Conservation (phyloP, 176 grass and related monocot genomes). For the Oryza coarctata region DNA sequence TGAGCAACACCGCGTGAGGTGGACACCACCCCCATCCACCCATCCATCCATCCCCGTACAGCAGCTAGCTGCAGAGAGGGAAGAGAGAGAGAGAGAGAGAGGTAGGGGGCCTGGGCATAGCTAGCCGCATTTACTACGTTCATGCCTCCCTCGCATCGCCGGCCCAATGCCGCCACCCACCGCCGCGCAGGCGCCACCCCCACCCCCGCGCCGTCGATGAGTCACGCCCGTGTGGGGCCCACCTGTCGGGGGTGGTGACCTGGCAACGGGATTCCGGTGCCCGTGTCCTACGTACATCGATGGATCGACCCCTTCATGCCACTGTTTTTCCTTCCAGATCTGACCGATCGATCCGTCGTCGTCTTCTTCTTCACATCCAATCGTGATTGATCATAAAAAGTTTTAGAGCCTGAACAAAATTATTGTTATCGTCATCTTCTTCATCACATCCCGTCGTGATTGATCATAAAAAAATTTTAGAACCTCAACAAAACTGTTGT, state of each 20-base stretch:
- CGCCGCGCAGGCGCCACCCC: neutral
- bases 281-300: neutral
- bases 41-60: slow-evolving; percentile 3
- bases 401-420: too few relatives aligned
- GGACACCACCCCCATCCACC: slow-evolving; percentile 16
- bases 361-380: too few relatives aligned
- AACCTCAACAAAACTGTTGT: too few relatives aligned
- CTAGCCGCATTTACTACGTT: slow-evolving; percentile 46
- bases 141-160: slow-evolving; percentile 51
- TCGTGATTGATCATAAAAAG: too few relatives aligned
- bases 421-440: too few relatives aligned
- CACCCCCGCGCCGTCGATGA: neutral
- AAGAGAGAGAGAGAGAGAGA: neutral
- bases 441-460: too few relatives aligned
- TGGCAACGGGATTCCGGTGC: slow-evolving; percentile 33
- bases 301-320: neutral
- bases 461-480: too few relatives aligned
- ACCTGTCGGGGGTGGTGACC: neutral
- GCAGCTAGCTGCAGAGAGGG: neutral
- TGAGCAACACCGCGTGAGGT: slow-evolving; percentile 60
- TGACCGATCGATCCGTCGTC: neutral
- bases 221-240: neutral
- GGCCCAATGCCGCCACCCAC: slow-evolving; percentile 34
- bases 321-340: neutral
- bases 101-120: neutral